Conservation (phyloP, 208 protist genomes). For the Entamoeba invadens region DNA sequence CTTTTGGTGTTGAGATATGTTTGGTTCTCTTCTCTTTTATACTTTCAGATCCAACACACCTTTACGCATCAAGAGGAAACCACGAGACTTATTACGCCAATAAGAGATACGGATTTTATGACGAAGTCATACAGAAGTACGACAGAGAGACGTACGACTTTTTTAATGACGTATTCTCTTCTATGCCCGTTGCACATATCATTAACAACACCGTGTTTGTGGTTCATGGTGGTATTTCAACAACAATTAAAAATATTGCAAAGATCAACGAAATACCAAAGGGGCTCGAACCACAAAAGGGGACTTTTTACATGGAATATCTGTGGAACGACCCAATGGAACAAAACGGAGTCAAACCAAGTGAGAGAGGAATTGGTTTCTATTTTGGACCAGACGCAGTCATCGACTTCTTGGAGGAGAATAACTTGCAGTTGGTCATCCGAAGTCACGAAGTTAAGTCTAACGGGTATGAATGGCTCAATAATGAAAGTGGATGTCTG, state of each 20-base stretch:
- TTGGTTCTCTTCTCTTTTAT: slow-evolving; percentile 86
- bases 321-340: background rate
- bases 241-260: background rate
- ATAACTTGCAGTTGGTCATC: background rate
- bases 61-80: slow-evolving; percentile 46
- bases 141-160: background rate
- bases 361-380: background rate
- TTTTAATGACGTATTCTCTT: background rate
- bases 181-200: background rate
- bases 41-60: slow-evolving; percentile 55
- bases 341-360: background rate
- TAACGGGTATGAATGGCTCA: background rate
- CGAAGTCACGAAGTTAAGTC: background rate
- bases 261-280: background rate
- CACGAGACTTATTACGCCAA: slow-evolving; percentile 32
- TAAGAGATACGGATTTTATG: slow-evolving; percentile 94
- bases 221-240: background rate
- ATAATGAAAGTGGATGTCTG: background rate
- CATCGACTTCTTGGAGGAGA: background rate
- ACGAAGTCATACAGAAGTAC: slow-evolving; percentile 96
- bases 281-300: background rate
- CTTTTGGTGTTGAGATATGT: slow-evolving; percentile 88
- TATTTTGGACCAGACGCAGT: background rate
- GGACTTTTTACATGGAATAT: background rate
- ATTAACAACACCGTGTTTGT: background rate